Conservation (phyloP, 441 rosid genomes). For the Lepidium campestre region DNA sequence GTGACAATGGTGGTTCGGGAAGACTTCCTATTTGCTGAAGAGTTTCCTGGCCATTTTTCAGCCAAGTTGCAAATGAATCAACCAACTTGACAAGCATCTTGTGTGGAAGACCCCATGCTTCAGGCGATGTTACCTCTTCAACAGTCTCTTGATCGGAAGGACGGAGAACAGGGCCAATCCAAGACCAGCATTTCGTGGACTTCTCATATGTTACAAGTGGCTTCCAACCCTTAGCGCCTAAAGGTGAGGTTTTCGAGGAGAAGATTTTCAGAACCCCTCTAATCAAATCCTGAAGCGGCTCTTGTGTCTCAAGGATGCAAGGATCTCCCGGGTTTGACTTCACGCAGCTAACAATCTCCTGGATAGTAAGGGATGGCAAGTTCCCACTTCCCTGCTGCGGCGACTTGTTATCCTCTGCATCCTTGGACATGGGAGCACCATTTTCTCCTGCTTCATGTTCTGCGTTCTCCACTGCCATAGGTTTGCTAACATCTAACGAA, state of each 20-base stretch:
- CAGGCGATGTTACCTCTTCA: conserved; percentile 95
- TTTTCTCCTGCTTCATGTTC: conserved; percentile 42
- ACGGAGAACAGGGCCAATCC: conserved; percentile 76
- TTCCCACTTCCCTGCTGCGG: conserved; percentile 40
- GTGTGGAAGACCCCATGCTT: conserved; percentile 90
- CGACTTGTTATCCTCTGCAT: conserved; percentile 33
- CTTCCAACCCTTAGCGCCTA: conserved; percentile 98
- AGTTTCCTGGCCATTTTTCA: conserved; percentile 92
- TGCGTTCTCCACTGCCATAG: conserved; percentile 44
- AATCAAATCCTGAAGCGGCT: conserved; percentile 91
- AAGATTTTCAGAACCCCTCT: conserved; percentile 91
- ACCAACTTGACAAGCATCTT: conserved; percentile 97
- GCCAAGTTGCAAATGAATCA: conserved; percentile 97
- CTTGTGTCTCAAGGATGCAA: conserved; percentile 87
- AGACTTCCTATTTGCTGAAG: conserved; percentile 96
- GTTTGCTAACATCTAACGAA: conserved; percentile 51
- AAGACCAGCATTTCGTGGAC: conserved; percentile 82
- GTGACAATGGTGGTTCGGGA: conserved; percentile 87
- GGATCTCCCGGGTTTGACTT: conserved; percentile 95
- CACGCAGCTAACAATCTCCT: conserved; percentile 87
- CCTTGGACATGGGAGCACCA: conserved; percentile 45
- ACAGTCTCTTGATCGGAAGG: conserved; percentile 58
- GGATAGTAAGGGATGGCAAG: conserved; percentile 68
- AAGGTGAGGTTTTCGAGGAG: conserved; percentile 92
- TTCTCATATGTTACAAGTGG: conserved; percentile 77